These are phyloP conservation scores for Boletus tylopilopsis DNA, from an alignment of 768 basidiomycete genomes.

Conservation along the genomic window DNA sequence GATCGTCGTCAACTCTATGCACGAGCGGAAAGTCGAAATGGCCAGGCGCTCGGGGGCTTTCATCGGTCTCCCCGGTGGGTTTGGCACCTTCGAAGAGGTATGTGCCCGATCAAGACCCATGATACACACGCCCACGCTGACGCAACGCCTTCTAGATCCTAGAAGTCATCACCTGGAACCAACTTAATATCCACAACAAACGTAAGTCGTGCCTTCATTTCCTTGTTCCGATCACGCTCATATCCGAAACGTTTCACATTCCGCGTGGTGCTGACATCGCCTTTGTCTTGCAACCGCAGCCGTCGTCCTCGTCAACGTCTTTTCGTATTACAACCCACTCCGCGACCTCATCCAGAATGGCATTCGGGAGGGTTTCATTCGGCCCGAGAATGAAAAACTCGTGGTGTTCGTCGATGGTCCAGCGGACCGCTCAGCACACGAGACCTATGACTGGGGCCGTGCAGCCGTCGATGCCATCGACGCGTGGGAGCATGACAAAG, in stretches of 20 bases:
- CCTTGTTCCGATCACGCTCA: background rate
- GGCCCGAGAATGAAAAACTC: conserved; percentile 53
- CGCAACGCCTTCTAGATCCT: conserved; percentile 48
- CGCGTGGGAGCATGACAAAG: conserved; percentile 45
- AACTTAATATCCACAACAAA: conserved; percentile 82
- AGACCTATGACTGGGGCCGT: conserved; percentile 71
- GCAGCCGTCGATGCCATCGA: conserved; percentile 64
- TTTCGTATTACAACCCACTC: conserved; percentile 80
- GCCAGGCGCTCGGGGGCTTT: conserved; percentile 78
- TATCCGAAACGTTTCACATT: background rate
- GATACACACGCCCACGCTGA: background rate
- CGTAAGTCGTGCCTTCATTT: conserved; percentile 43
- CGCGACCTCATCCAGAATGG: conserved; percentile 66
- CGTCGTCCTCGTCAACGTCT: conserved; percentile 83
- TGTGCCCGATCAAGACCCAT: background rate
- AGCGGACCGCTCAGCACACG: conserved; percentile 45
- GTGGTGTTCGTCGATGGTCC: conserved; percentile 78
- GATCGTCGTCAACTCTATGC: conserved; percentile 80
- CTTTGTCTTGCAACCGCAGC: too few species aligned
- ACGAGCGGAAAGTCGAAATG: conserved; percentile 90
- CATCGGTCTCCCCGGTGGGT: conserved; percentile 88
- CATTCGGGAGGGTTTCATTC: conserved; percentile 72
- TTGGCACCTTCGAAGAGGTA: conserved; percentile 92
- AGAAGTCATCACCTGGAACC: conserved; percentile 94
- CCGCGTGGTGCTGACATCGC: too few species aligned